Base-by-base conservation (phyloP, 192 early-diverging fungal species). In the Spizellomyces punctatus region DNA sequence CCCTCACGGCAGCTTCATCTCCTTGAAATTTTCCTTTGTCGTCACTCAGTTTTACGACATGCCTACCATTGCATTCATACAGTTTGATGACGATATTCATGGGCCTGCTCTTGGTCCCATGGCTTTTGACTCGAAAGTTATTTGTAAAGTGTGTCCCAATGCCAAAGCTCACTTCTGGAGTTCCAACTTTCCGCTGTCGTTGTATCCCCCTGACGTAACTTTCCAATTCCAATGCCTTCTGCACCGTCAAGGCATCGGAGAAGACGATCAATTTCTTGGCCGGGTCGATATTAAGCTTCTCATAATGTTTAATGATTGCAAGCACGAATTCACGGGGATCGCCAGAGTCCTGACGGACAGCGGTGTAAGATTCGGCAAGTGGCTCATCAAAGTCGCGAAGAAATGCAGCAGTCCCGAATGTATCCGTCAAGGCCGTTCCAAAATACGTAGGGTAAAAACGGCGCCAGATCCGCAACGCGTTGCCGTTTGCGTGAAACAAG, bases 331-430 rank as follows among this genome's bases (percentile, higher is more conserved):
- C 68, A 19, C 81, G 71, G 5, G 92, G 82, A 64, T 90, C 85
- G 5, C 92, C 92, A 58, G 89, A 91, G 63, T 93, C 92, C 56
- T 93, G 92, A 5, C 91, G 86, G 2, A 93, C 84, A 14, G 19
- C 59, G 27, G 88, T 88, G 3, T 48, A 57, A 71, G 83, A 89
- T 5, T 75, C 72, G 14, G 69, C 60, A 0, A 90, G 89, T 0
- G 76, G 62, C 7, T 67, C 63, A 59, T 82, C 78, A 78, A 92
- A 90, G 52, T 86, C 82, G 22, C 77, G 76, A 58, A 93, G 81
- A 71, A 93, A 93, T 0, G 79, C 82, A 16, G 74, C 61, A 0
- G 89, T 88, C 6, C 85, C 84, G 55, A 91, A 92, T 2, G 92
- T 93, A 66, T 93, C 92, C 10, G 90, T 89, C 57, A 92, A 63